These are phyloP conservation scores for Oidiodendron maius DNA, from an alignment of 495 filamentous ascomycete species.

Conservation along the genomic window DNA sequence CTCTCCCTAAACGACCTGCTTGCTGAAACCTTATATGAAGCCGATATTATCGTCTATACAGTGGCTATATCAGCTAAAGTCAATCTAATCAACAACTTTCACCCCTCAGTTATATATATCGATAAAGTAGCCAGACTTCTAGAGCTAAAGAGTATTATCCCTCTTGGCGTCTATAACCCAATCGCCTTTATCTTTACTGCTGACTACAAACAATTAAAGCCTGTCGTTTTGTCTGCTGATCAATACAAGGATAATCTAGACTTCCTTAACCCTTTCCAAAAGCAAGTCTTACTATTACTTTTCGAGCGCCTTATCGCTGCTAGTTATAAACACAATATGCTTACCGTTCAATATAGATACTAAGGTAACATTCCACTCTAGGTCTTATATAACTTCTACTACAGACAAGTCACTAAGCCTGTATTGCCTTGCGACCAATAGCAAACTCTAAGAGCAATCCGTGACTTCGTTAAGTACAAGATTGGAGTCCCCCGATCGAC, in stretches of 20 bases:
- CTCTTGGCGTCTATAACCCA: not conserved
- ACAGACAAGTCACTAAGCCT: not conserved
- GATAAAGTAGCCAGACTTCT: not conserved
- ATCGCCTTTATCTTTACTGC: not conserved
- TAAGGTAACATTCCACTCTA: not conserved
- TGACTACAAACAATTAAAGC: not conserved
- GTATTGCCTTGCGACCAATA: not conserved
- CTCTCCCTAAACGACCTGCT: not conserved
- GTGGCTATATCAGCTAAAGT: not conserved
- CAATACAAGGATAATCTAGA: not conserved
- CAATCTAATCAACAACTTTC: not conserved
- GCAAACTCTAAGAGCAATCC: not conserved
- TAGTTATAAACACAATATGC: not conserved
- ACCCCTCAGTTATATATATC: not conserved
- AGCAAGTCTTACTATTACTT: not conserved
- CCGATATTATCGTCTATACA: not conserved
- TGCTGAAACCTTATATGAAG: not conserved
- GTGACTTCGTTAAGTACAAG: not conserved
- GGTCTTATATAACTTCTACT: not conserved
- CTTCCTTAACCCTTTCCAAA: not conserved
- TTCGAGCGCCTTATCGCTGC: not conserved
- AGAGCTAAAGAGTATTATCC: not conserved
- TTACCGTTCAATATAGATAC: not conserved
- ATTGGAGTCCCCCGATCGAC: not conserved
- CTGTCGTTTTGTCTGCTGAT: not conserved